Percentiles rank a stretch among this genome's conserved stretches.
phyloP scores from a whole-genome alignment of 106 monocot species.

The Iris macrosiphon region DNA sequence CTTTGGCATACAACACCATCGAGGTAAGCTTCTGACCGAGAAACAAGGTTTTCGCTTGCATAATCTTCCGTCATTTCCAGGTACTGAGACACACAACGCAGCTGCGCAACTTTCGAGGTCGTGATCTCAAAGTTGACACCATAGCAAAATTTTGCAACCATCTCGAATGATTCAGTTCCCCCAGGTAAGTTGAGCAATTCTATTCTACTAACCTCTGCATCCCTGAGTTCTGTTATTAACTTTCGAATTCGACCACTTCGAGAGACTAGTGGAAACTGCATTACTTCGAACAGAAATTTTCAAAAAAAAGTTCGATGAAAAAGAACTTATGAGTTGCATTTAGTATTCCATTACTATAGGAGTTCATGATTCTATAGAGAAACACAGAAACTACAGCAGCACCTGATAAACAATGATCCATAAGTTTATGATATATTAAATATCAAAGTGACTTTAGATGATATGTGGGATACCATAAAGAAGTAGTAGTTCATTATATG shows the following conservation, averaged over 20 bases:
- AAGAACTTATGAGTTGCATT: not conserved
- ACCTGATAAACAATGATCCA: not conserved
- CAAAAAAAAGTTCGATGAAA: not conserved
- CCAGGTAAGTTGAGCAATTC: conserved; percentile 43
- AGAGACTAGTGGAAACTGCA: conserved; percentile 65
- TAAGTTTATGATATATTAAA: not conserved
- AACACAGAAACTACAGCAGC: not conserved
- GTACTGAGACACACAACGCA: conserved; percentile 44
- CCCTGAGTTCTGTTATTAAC: conserved; percentile 30
- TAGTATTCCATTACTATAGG: not conserved
- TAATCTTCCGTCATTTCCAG: conserved; percentile 66
- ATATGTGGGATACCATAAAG: too few relatives aligned
- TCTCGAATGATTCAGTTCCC: conserved; percentile 35
- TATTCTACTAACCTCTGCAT: conserved; percentile 24
- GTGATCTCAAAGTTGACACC: conserved; percentile 60
- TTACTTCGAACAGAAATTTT: not conserved
- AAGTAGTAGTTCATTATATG: too few relatives aligned
- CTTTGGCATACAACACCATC: conserved; percentile 42
- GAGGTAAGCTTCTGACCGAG: conserved; percentile 33
- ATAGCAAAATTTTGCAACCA: conserved; percentile 63
- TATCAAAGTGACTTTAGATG: not conserved
- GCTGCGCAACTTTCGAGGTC: conserved; percentile 39
- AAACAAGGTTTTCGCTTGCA: conserved; percentile 30
- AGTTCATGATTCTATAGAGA: not conserved
- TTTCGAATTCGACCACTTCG: conserved; percentile 52